Percentiles rank a stretch among this genome's conserved stretches.
Evolutionary conservation across 257 asterid genomes (phyloP).

Genomic region (Ajuga chamaepitys): DNA sequence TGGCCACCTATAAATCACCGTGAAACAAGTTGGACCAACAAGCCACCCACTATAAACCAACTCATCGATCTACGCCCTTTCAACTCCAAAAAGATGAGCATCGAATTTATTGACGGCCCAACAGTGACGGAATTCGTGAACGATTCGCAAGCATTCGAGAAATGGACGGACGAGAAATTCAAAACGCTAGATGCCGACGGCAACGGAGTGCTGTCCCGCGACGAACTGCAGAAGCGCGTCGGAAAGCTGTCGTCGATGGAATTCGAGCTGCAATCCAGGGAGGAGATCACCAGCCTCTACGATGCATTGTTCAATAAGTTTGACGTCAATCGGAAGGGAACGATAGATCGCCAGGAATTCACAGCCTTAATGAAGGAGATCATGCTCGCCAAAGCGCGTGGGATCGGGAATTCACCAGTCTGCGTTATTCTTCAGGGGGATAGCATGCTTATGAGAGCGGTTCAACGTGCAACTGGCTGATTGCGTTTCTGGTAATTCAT

Average conservation of each 20-base stretch:
- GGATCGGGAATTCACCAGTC: slow-evolving; percentile 56
- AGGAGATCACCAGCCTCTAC: slow-evolving; percentile 41
- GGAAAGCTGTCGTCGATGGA: slow-evolving; percentile 36
- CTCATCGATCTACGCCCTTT: not conserved
- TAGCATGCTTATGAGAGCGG: slow-evolving; percentile 62
- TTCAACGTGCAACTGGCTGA: slow-evolving; percentile 27
- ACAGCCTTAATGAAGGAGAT: slow-evolving; percentile 40
- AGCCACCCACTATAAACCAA: not conserved
- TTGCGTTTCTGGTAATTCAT: not conserved
- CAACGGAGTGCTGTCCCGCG: slow-evolving; percentile 47
- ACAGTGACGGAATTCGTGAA: slow-evolving; percentile 40
- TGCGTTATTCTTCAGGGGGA: slow-evolving; percentile 57
- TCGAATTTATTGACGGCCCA: slow-evolving; percentile 41
- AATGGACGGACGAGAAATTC: slow-evolving; percentile 42
- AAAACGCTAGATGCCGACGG: slow-evolving; percentile 38
- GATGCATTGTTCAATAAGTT: slow-evolving; percentile 40
- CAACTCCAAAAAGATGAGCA: slow-evolving; percentile 31
- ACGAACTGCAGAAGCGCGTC: slow-evolving; percentile 34
- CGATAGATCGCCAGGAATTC: slow-evolving; percentile 36
- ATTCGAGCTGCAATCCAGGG: slow-evolving; percentile 48
- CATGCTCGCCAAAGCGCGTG: slow-evolving; percentile 59
- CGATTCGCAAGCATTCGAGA: slow-evolving; percentile 34
- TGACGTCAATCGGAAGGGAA: slow-evolving; percentile 34
- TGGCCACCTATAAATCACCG: too few relatives aligned
- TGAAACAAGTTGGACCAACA: not conserved